These are phyloP conservation scores for Daldinia decipiens DNA, from an alignment of 495 filamentous ascomycete species.

Conservation along the genomic window DNA sequence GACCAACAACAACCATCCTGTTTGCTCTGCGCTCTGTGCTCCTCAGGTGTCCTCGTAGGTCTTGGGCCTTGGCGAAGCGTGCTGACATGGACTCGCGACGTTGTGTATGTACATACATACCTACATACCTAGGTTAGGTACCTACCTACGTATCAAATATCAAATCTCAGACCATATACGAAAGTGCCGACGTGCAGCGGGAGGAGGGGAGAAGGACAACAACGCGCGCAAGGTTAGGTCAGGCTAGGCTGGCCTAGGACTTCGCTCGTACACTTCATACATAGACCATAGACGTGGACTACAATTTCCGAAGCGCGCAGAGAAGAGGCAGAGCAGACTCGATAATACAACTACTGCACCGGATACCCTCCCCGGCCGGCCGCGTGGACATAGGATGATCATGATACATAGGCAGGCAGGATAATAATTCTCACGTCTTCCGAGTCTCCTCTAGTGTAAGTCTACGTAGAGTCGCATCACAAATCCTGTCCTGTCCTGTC, in stretches of 20 bases:
- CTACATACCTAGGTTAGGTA: no score
- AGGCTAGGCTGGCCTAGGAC: not conserved
- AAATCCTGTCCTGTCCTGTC: no score
- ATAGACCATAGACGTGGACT: not conserved
- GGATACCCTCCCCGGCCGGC: constrained; percentile 34
- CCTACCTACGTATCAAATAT: no score
- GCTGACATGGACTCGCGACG: not conserved
- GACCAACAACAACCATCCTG: constrained; percentile 30
- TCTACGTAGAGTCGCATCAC: no score
- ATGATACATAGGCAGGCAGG: constrained; percentile 24
- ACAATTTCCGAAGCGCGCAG: constrained; percentile 39
- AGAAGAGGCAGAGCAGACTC: constrained; percentile 19
- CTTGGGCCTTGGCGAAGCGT: constrained; percentile 20
- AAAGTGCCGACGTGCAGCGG: constrained; percentile 9
- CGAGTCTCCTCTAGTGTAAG: not conserved
- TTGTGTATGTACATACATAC: not conserved
- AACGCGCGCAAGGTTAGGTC: no score
- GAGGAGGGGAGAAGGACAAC: constrained; percentile 13
- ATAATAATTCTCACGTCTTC: constrained; percentile 1
- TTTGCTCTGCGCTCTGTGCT: constrained; percentile 25
- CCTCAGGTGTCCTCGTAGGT: not conserved
- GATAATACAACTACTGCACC: constrained; percentile 21
- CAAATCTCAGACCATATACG: not conserved
- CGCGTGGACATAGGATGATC: constrained; percentile 31
- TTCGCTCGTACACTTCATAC: constrained; percentile 3